Percentiles rank a stretch among this genome's conserved stretches.
Evolutionary conservation across 2,329 filamentous ascomycete genomes (phyloP).

Genomic region (Fusarium sp.): DNA sequence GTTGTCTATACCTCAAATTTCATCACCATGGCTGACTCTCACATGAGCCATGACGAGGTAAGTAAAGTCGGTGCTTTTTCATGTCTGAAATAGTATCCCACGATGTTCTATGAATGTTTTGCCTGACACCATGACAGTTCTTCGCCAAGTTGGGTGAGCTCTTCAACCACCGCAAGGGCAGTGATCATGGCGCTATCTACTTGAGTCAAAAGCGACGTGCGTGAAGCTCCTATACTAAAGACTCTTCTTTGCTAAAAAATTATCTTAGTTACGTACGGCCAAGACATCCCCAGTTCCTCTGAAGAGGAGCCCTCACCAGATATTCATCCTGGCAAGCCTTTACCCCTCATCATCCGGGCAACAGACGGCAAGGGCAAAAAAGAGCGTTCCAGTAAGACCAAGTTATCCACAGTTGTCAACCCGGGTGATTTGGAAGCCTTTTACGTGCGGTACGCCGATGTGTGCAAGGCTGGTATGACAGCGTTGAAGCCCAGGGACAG

Average conservation of each 20-base stretch:
- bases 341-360: slow-evolving; percentile 85
- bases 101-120: background rate
- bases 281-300: slow-evolving; percentile 59
- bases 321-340: slow-evolving; percentile 67
- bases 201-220: slow-evolving; percentile 82
- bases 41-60: slow-evolving; percentile 50
- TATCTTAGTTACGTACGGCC: slow-evolving; percentile 58
- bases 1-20: slow-evolving; percentile 7
- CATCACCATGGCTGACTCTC: slow-evolving; percentile 41
- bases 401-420: slow-evolving; percentile 86
- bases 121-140: slow-evolving; percentile 67
- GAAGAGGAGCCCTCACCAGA: slow-evolving; percentile 70
- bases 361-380: slow-evolving; percentile 80
- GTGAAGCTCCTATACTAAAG: slow-evolving; percentile 39
- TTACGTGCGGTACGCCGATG: slow-evolving; percentile 87
- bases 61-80: slow-evolving; percentile 1
- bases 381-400: slow-evolving; percentile 72
- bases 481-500: slow-evolving; percentile 93
- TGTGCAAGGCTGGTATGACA: slow-evolving; percentile 90
- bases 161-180: slow-evolving; percentile 75
- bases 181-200: slow-evolving; percentile 79
- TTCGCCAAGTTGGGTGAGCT: slow-evolving; percentile 77
- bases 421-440: slow-evolving; percentile 83
- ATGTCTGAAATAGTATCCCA: background rate
- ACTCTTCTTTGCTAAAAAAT: slow-evolving; percentile 21